A percentile compares a stretch with the other conserved stretches of the same genome.
Conservation (phyloP, 108 stramenopile species). For the Cyclostephanos tholiformis region DNA sequence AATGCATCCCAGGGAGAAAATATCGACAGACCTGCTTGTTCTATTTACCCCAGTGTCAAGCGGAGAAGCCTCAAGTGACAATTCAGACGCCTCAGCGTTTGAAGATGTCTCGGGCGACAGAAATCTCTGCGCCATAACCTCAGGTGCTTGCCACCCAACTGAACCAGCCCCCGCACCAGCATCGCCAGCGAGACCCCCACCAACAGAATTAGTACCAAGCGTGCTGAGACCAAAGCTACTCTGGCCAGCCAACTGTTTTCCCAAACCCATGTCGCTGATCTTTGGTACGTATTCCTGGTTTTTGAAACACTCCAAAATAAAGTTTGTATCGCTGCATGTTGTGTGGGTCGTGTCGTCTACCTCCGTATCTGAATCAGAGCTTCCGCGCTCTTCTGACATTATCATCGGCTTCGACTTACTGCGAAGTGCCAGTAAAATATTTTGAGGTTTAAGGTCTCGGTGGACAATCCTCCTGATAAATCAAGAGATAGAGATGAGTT, state of each 20-base stretch:
- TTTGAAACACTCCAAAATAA: constrained; percentile 58
- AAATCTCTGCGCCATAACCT: constrained; percentile 85
- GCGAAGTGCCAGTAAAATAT: constrained; percentile 80
- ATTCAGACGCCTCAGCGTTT: constrained; percentile 33
- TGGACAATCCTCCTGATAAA: constrained; percentile 78
- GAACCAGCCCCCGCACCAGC: constrained; percentile 85
- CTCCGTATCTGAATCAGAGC: constrained; percentile 46
- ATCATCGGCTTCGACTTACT: constrained; percentile 30
- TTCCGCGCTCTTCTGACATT: constrained; percentile 14
- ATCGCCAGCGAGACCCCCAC: constrained; percentile 47
- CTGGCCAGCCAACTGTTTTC: constrained; percentile 91
- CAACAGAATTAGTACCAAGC: constrained; percentile 66
- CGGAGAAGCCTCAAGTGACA: constrained; percentile 53
- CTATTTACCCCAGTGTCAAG: constrained; percentile 46
- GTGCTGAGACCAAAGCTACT: constrained; percentile 89
- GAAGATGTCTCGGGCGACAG: constrained; percentile 66
- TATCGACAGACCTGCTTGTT: constrained; percentile 90
- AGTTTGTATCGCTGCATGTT: constrained; percentile 41
- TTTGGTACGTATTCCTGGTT: constrained; percentile 83
- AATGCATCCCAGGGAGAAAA: constrained; percentile 97
- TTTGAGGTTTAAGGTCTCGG: constrained; percentile 90
- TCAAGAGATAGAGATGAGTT: too few relatives aligned
- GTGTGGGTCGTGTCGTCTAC: constrained; percentile 10
- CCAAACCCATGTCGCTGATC: constrained; percentile 97
- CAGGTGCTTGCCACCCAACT: constrained; percentile 97